These are phyloP conservation scores for Plasmodium malariae DNA, from an alignment of 169 alveolate genomes.

Conservation along the genomic window DNA sequence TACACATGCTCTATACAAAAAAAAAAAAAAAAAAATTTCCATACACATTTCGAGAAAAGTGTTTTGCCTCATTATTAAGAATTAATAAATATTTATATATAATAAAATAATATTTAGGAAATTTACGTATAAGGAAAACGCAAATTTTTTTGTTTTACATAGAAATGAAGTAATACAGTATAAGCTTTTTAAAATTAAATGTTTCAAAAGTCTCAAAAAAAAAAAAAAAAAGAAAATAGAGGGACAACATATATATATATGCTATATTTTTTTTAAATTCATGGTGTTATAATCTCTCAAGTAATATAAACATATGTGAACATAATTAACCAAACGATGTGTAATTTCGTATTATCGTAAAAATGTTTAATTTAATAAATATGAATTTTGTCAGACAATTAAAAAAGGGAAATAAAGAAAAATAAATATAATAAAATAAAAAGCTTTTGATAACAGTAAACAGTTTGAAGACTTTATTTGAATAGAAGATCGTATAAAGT, in stretches of 20 bases:
- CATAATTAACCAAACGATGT: neutral
- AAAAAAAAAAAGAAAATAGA: slow-evolving; percentile 11
- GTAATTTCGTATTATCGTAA: slow-evolving; percentile 10
- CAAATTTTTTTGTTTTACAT: neutral
- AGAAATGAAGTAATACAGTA: neutral
- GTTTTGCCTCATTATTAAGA: neutral
- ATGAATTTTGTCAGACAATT: neutral
- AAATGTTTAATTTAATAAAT: slow-evolving; percentile 15
- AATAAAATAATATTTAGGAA: neutral
- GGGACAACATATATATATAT: no score
- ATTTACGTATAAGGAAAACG: neutral
- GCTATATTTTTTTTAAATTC: neutral
- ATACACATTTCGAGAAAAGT: neutral
- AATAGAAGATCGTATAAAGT: neutral
- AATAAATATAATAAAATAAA: no score
- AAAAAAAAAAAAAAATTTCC: slow-evolving; percentile 17
- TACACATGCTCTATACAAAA: slow-evolving; percentile 25
- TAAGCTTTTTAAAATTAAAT: slow-evolving; percentile 2
- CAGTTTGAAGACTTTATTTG: neutral
- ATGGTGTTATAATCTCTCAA: neutral
- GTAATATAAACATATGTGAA: neutral
- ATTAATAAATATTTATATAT: neutral
- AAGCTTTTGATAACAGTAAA: no score
- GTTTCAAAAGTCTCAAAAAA: neutral
- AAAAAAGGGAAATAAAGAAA: slow-evolving; percentile 3